Base-by-base conservation (phyloP, 345 rosid species). In the Acer campestre region DNA sequence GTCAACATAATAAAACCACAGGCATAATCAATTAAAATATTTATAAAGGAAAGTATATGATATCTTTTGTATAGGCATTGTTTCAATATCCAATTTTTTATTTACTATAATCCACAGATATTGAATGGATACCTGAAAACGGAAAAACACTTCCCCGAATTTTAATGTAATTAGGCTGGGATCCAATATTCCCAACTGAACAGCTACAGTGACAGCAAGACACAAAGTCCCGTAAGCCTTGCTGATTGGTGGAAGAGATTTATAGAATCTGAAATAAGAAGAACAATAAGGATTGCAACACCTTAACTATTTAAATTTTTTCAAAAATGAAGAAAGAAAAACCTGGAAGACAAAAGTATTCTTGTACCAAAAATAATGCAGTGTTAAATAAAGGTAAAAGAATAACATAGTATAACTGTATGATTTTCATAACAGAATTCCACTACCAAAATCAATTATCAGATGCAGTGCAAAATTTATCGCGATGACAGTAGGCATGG, bases 151-250 rank as follows among this genome's bases (percentile, higher is more conserved):
- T 23, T 51, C 79, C 61, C 69, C 5, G 81, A 88, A 89, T 18
- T 82, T 0, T 58, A 91, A 82, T 13, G 87, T 94, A 25, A 89
- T 84, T 78, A 85, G 56, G 1, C 0, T 0, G 31, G 78, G 82
- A 80, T 83, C 0, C 67, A 83, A 51, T 38, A 94, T 49, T 63
- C 90, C 86, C 3, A 96, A 82, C n/a, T 85, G 88, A 59, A 12
- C 68, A 27, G 81, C 89, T 18, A 86, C 59, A 10, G 99, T 91
- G 78, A 79, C 71, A 71, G 85, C 74, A 14, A 96, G 72, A 78
- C 99, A 96, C 78, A 85, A 38, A 25, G 99, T 96, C 74, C 98
- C 99, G 83, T 89, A 94, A 80, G 90, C 97, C 84, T 91, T 96
- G 79, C 89, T 89, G 80, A 94, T 86, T 0, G 98, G 98, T 49